Percentiles rank a stretch among this genome's conserved stretches.
phyloP scores from a whole-genome alignment of 441 rosid species.

The Aleurites moluccanus region DNA sequence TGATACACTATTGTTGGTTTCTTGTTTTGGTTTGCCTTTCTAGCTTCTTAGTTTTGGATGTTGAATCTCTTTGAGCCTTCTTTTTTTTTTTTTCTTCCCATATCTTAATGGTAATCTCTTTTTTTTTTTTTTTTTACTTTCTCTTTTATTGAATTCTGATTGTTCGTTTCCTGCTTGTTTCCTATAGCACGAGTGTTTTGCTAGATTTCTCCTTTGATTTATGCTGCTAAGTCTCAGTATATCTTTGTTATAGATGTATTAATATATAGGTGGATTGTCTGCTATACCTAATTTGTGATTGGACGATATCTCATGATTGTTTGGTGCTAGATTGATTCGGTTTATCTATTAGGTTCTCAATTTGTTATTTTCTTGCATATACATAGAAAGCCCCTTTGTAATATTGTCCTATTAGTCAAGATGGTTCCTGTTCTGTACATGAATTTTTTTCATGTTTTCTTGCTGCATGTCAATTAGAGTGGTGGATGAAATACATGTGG shows the following conservation, averaged over 20 bases:
- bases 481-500: constrained; percentile 1
- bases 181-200: background rate
- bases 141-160: background rate
- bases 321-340: background rate
- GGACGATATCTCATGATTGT: background rate
- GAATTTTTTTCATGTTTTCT: background rate
- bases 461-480: constrained; percentile 7
- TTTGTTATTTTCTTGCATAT: background rate
- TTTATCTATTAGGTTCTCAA: background rate
- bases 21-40: background rate
- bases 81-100: background rate
- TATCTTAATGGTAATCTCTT: background rate
- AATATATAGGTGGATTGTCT: background rate
- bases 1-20: background rate
- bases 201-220: background rate
- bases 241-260: background rate
- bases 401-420: background rate
- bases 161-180: background rate
- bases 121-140: background rate
- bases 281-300: background rate
- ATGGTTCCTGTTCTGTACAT: background rate
- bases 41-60: background rate
- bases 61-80: background rate
- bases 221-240: background rate
- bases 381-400: background rate